phyloP scores from a whole-genome alignment of 2,329 filamentous ascomycete species.

The Arachnopeziza araneosa region DNA sequence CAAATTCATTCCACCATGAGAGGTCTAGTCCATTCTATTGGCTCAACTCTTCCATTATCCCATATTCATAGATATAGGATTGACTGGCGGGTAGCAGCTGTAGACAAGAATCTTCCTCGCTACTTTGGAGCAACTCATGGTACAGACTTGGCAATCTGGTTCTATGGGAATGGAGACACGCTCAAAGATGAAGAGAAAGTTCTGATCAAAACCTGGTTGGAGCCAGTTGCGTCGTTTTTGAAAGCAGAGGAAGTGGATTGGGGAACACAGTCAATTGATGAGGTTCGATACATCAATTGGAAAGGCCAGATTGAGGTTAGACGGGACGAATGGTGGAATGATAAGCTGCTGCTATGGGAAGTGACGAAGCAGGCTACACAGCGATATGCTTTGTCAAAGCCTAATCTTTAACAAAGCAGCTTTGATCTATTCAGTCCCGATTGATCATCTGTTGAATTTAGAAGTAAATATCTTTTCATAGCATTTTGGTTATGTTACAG shows the following conservation, averaged over 20 bases:
- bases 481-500: no score
- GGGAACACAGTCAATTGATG: constrained; percentile 7
- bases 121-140: constrained; percentile 12
- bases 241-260: constrained; percentile 6
- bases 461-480: no score
- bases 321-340: constrained; percentile 11
- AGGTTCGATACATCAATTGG: constrained; percentile 10
- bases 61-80: constrained; percentile 15
- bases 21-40: constrained; percentile 10
- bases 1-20: constrained; percentile 18
- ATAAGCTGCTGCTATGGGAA: constrained; percentile 12
- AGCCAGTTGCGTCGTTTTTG: constrained; percentile 11
- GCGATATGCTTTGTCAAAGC: background rate
- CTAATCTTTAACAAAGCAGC: background rate
- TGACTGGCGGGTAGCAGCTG: constrained; percentile 13
- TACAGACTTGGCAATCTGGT: constrained; percentile 17
- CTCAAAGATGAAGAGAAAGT: constrained; percentile 8
- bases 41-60: constrained; percentile 1
- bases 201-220: constrained; percentile 12
- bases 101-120: constrained; percentile 9
- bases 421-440: background rate
- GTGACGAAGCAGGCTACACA: background rate
- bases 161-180: constrained; percentile 14
- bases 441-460: background rate
- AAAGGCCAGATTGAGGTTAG: constrained; percentile 9